Percentiles rank a stretch among this genome's conserved stretches.
Evolutionary conservation across 208 protist species (phyloP).

Genomic region (Acanthamoeba sp.): DNA sequence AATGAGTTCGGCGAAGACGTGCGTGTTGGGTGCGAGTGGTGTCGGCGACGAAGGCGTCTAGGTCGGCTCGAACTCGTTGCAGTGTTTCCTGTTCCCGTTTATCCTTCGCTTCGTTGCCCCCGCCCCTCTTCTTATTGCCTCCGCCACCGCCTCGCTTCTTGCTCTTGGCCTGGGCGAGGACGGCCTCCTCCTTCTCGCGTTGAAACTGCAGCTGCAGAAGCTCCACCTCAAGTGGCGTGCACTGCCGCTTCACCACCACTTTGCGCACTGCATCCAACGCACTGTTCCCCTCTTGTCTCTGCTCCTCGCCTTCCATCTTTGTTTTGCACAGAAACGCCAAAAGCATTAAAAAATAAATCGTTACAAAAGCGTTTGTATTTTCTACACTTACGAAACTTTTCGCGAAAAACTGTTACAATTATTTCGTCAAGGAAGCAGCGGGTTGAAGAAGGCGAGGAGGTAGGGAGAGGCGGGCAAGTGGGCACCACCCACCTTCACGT

Average conservation of each 20-base stretch:
- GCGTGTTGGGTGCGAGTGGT: background rate
- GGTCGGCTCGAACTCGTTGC: background rate
- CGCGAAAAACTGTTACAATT: no score
- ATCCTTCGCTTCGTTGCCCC: background rate
- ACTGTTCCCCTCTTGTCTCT: background rate
- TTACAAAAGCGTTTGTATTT: no score
- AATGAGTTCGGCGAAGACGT: background rate
- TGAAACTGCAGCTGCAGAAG: background rate
- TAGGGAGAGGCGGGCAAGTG: background rate
- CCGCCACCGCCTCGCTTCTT: background rate
- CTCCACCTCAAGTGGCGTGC: background rate
- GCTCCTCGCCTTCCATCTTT: background rate
- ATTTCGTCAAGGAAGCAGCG: background rate
- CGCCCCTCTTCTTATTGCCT: background rate
- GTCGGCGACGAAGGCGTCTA: conserved; percentile 49
- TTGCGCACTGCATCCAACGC: background rate
- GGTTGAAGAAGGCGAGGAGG: conserved; percentile 23
- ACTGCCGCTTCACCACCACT: background rate
- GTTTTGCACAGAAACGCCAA: no score
- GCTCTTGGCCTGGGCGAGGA: background rate
- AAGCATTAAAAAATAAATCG: no score
- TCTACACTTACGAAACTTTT: no score
- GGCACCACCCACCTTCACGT: conserved; percentile 17
- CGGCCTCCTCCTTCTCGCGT: background rate
- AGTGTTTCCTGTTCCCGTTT: background rate